Base-by-base conservation (phyloP, 768 basidiomycete species). In the Dentipellis fragilis region DNA sequence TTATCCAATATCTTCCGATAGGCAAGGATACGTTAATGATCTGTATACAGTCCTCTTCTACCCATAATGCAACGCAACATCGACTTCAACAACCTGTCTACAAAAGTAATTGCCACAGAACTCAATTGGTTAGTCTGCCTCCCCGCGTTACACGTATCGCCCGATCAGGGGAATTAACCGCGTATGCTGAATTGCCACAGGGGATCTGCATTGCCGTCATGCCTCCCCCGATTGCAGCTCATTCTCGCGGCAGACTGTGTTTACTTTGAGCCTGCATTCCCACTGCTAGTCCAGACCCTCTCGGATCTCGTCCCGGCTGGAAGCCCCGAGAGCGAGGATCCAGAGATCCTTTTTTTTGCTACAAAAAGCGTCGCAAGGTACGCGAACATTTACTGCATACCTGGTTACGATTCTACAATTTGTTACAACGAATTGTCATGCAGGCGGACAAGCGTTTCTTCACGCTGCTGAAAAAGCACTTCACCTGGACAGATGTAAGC, bases 241-340 rank as follows among this genome's bases (percentile, higher is more conserved):
- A 78, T 97, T 56, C 78, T 97, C 4, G 91, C 89, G 1, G 93
- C 93, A 0, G 93, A 97, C 65, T 97, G 93, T 62, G 93, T 97
- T 9, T 97, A 97, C 72, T 93, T 91, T 60, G 93, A 96, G 69
- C 90, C 92, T 11, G 84, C 90, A 0, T 97, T 96, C 64, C 87
- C 92, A 8, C 77, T 93, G 11, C 80, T 97, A 1, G 87, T 93
- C 2, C 69, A 84, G 59, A 94, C 93, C 0, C 74, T 97, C 35
- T 75, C 72, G 36, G 79, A 85, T 46, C 78, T 95, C 38, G 73
- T 67, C 2, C 48, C 62, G 0, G 61, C 78, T 1, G 66, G 65
- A 8, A 49, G 66, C 35, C 66, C 61, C 10, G 72, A 75, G 19
- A 66, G 68, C 38, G 85, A 91, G 55, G 78, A 49, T 22, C 48